phyloP scores from a whole-genome alignment of 306 rosid species.

The Boehmeria nivea region DNA sequence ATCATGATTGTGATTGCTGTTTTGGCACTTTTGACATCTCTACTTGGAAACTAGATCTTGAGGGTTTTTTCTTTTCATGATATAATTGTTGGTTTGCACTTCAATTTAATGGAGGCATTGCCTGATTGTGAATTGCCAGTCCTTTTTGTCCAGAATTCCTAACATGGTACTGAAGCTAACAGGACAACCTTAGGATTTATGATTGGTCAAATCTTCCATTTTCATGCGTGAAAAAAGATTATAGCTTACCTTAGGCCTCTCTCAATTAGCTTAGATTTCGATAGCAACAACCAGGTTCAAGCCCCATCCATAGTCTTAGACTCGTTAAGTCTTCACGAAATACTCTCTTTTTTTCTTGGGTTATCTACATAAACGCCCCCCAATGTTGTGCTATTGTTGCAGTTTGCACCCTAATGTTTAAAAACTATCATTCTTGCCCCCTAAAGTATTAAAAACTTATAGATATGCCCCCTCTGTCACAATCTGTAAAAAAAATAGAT shows the following conservation, averaged over 20 bases:
- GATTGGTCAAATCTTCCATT: neutral
- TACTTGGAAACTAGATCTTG: conserved; percentile 55
- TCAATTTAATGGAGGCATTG: conserved; percentile 5
- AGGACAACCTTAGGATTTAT: neutral
- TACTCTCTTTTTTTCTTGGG: too few relatives aligned
- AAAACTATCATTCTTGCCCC: too few relatives aligned
- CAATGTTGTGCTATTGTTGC: too few relatives aligned
- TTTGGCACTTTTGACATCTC: conserved; percentile 75
- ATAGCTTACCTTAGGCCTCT: too few relatives aligned
- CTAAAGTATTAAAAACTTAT: too few relatives aligned
- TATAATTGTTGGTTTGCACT: conserved; percentile 9
- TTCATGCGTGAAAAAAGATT: too few relatives aligned
- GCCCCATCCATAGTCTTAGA: neutral
- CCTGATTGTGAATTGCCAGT: neutral
- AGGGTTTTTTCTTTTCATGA: neutral
- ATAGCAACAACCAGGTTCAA: too few relatives aligned
- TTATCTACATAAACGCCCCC: too few relatives aligned
- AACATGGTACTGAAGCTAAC: conserved; percentile 5
- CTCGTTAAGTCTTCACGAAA: neutral
- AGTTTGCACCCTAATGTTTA: too few relatives aligned
- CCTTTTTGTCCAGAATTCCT: neutral
- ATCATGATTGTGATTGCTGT: conserved; percentile 61
- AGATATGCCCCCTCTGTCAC: too few relatives aligned
- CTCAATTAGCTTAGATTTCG: too few relatives aligned
- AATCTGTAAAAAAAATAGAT: too few relatives aligned